Conservation (phyloP, 805 yeast genomes). For the Limtongia smithiae region DNA sequence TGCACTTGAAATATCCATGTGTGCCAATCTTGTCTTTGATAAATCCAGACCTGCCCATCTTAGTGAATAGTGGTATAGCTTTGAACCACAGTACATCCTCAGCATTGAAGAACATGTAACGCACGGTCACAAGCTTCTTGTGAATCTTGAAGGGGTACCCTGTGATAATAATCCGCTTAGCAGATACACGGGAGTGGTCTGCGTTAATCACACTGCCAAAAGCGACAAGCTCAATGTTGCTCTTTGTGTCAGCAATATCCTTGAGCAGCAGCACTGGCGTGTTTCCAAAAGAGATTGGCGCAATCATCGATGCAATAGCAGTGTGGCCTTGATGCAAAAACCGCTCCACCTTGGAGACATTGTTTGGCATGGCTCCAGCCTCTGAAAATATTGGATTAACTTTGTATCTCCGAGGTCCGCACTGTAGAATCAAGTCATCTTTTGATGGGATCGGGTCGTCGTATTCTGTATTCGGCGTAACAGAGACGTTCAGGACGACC, state of each 20-base stretch:
- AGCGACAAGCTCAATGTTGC: conserved; percentile 60
- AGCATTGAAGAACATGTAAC: conserved; percentile 94
- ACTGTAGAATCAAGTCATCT: conserved; percentile 77
- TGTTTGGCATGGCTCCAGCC: conserved; percentile 68
- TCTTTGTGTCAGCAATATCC: conserved; percentile 38
- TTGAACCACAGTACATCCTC: conserved; percentile 87
- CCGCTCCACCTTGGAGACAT: conserved; percentile 81
- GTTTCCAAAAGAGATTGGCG: conserved; percentile 74
- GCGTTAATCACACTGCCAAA: conserved; percentile 86
- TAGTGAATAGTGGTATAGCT: conserved; percentile 88
- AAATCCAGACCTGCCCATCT: conserved; percentile 88
- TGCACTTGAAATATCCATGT: conserved; percentile 96
- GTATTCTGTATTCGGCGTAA: conserved; percentile 85
- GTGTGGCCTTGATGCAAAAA: conserved; percentile 74
- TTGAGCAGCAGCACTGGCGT: conserved; percentile 84
- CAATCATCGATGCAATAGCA: conserved; percentile 78
- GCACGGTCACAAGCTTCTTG: conserved; percentile 82
- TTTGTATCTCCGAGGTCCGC: conserved; percentile 84
- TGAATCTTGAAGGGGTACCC: conserved; percentile 96
- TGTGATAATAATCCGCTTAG: conserved; percentile 83
- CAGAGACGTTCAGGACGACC: conserved; percentile 75
- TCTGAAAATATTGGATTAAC: conserved; percentile 82
- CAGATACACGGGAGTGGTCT: conserved; percentile 78
- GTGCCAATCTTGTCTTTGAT: conserved; percentile 96
- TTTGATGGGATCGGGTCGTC: conserved; percentile 82